Conservation (phyloP, 495 filamentous ascomycete genomes). For the Lentithecium fluviatile region DNA sequence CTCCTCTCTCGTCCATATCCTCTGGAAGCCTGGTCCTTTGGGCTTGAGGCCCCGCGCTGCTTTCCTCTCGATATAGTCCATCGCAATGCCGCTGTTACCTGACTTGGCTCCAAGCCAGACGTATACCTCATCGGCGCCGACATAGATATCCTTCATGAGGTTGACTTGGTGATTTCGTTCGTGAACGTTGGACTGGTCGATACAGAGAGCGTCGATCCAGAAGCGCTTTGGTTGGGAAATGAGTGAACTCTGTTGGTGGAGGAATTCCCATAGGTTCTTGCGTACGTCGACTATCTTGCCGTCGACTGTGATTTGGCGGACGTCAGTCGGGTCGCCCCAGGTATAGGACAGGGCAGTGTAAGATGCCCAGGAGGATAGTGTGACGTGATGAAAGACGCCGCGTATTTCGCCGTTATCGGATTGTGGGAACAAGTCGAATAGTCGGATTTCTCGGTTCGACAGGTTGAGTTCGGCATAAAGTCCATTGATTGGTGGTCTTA, state of each 20-base stretch:
- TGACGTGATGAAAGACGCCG: not conserved
- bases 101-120: not conserved
- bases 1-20: not conserved
- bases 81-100: not conserved
- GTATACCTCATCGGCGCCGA: not conserved
- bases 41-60: not conserved
- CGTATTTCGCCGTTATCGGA: not conserved
- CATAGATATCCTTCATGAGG: not conserved
- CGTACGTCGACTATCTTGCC: not conserved
- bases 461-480: not conserved
- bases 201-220: constrained; percentile 5
- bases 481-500: not conserved
- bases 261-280: not conserved
- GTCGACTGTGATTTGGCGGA: not conserved
- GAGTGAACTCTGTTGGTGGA: not conserved
- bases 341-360: constrained; percentile 7
- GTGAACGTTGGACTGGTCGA: not conserved
- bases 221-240: not conserved
- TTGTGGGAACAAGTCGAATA: not conserved
- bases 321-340: not conserved
- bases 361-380: not conserved
- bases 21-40: not conserved
- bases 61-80: not conserved
- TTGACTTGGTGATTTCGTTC: constrained; percentile 1
- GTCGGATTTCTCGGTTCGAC: not conserved